Base-by-base conservation (phyloP, 495 filamentous ascomycete genomes). In the Trichoderma reesei region DNA sequence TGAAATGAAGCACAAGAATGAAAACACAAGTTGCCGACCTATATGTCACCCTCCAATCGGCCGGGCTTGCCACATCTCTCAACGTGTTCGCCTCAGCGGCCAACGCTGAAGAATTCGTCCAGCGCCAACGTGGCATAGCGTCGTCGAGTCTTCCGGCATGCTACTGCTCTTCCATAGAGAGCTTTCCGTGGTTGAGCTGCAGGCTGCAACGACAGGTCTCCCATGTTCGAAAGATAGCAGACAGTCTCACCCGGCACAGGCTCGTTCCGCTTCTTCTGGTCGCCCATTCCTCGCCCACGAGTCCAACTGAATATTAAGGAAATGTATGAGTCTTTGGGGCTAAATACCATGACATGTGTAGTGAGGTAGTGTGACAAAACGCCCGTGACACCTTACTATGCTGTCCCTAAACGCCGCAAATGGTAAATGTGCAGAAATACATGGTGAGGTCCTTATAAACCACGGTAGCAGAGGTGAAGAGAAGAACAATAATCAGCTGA, bases 311-410 rank as follows among this genome's bases (percentile, higher is more conserved):
- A 56, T 56, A 56, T 56, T 56, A 56, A 56, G 33, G 51, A 56
- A 26, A 56, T 34, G 31, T 56, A 56, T 56, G 26, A 34, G 20
- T 34, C 26, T 56, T 26, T 33, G 51, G 20, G 51, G 51, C 31
- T 34, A 56, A 56, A 56, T 14, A 36, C 51, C 51, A 34, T 56
- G 51, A 56, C 51, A 36, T 56, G 51, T 56, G 51, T 56, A 56
- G 51, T 56, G 51, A 56, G 51, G 51, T 20, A 61, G 60, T 61
- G 61, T 46, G 61, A 63, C 41, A 63, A 56, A 80, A 81, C 79
- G 78, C 51, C 51, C 79, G 64, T 70, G 74, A 79, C 78, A 79
- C 79, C 78, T 68, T 75, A 78, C 76, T 75, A 81, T 81, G 78
- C 78, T 79, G 71, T 64, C 62, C 56, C 59, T 59, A 72, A 74